phyloP scores from a whole-genome alignment of 2,329 filamentous ascomycete genomes.

The Plenodomus tracheiphilus region DNA sequence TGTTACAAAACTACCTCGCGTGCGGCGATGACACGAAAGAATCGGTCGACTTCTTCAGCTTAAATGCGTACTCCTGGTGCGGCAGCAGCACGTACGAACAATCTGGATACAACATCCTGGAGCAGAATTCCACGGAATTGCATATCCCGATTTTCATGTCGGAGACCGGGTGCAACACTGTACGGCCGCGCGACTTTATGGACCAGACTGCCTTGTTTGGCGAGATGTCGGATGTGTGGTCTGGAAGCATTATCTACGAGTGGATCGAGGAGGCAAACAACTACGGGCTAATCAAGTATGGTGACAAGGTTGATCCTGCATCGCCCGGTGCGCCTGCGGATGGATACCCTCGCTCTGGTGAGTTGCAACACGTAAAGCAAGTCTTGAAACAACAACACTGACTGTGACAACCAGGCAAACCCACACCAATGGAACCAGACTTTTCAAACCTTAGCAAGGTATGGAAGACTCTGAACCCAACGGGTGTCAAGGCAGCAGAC shows the following conservation, averaged over 20 bases:
- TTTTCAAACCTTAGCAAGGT: constrained; percentile 76
- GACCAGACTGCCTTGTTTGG: constrained; percentile 81
- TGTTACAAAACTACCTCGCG: constrained; percentile 74
- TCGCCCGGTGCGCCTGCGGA: constrained; percentile 56
- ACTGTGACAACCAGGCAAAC: constrained; percentile 54
- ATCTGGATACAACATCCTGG: constrained; percentile 72
- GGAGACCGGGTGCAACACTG: constrained; percentile 80
- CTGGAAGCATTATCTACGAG: constrained; percentile 83
- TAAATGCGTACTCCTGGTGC: constrained; percentile 78
- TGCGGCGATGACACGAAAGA: constrained; percentile 71
- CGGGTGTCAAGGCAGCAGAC: constrained; percentile 65
- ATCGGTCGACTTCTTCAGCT: constrained; percentile 77
- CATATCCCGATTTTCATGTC: constrained; percentile 70
- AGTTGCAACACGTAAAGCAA: no score
- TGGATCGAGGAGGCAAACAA: constrained; percentile 85
- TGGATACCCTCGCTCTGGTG: constrained; percentile 67
- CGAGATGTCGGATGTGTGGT: constrained; percentile 72
- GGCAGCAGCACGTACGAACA: constrained; percentile 55
- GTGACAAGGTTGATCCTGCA: constrained; percentile 57
- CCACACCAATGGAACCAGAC: constrained; percentile 73
- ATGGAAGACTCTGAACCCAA: constrained; percentile 73
- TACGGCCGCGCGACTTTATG: constrained; percentile 63
- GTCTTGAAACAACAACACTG: no score
- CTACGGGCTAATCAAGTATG: constrained; percentile 81
- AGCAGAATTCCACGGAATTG: constrained; percentile 66